A percentile compares a stretch with the other conserved stretches of the same genome.
phyloP scores from a whole-genome alignment of 148 eudicot species.

The Rhododendron williamsianum region DNA sequence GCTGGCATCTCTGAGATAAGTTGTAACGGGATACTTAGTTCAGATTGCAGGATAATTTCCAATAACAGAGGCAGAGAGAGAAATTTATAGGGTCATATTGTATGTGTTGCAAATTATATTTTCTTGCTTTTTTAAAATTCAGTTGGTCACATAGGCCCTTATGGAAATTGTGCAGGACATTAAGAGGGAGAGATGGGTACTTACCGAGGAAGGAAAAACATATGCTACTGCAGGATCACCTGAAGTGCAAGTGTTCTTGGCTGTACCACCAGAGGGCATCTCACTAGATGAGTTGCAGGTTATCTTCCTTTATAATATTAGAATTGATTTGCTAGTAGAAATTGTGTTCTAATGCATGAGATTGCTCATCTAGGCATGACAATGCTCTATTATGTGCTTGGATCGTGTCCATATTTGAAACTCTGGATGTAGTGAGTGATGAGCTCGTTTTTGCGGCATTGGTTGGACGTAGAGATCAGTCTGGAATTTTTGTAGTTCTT shows the following conservation, averaged over 20 bases:
- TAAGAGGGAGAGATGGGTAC: constrained; percentile 66
- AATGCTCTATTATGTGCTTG: background rate
- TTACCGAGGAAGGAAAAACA: constrained; percentile 64
- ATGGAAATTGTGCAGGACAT: background rate
- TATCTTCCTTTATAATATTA: background rate
- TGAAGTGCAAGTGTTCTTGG: constrained; percentile 59
- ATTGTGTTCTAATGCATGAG: background rate
- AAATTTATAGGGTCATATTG: background rate
- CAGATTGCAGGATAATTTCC: background rate
- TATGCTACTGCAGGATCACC: constrained; percentile 82
- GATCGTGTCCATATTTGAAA: background rate
- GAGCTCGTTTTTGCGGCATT: background rate
- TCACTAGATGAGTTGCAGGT: constrained; percentile 69
- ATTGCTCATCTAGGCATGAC: background rate
- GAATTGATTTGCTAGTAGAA: too few species aligned
- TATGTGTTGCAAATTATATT: background rate
- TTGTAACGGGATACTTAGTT: background rate
- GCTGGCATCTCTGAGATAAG: background rate
- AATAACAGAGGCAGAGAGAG: background rate
- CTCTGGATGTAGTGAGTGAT: background rate
- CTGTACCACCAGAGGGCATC: constrained; percentile 82
- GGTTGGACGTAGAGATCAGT: background rate
- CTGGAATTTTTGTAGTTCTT: background rate
- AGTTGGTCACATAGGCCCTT: background rate
- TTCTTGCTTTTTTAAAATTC: background rate